Conservation (phyloP, 2,329 filamentous ascomycete genomes). For the Dothiorella sarmentorum region DNA sequence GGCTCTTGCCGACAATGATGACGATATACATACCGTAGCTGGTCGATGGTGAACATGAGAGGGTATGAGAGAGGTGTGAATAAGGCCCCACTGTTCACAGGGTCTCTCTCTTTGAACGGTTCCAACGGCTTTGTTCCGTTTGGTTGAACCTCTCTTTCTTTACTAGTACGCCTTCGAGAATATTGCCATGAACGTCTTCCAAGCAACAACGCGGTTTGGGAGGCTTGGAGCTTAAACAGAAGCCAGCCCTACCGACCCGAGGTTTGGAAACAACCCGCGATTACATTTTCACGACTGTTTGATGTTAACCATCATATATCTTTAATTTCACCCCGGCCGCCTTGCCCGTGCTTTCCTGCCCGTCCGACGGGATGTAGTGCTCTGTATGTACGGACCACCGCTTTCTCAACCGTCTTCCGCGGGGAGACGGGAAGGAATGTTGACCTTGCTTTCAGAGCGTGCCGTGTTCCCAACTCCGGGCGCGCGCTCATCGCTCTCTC, state of each 20-base stretch:
- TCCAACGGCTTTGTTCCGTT: not conserved
- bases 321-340: not conserved
- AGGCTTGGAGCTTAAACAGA: too few species aligned
- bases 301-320: too few species aligned
- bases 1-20: too few species aligned
- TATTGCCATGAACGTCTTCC: too few species aligned
- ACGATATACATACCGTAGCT: not conserved
- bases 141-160: not conserved
- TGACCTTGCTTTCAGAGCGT: not conserved
- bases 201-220: too few species aligned
- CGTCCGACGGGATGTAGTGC: too few species aligned
- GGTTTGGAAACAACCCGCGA: not conserved
- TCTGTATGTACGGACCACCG: too few species aligned
- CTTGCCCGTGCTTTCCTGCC: too few species aligned
- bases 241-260: too few species aligned
- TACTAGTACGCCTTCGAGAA: not conserved
- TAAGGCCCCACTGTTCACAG: too few species aligned
- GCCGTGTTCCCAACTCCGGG: not conserved
- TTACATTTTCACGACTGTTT: too few species aligned
- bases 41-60: not conserved
- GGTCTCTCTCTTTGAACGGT: too few species aligned
- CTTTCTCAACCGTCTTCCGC: slow-evolving; percentile 5
- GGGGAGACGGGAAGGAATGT: slow-evolving; percentile 9
- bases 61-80: not conserved
- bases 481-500: not conserved